Evolutionary conservation across 192 early-diverging fungal genomes (phyloP).

Genomic region (Mortierella hygrophila): DNA sequence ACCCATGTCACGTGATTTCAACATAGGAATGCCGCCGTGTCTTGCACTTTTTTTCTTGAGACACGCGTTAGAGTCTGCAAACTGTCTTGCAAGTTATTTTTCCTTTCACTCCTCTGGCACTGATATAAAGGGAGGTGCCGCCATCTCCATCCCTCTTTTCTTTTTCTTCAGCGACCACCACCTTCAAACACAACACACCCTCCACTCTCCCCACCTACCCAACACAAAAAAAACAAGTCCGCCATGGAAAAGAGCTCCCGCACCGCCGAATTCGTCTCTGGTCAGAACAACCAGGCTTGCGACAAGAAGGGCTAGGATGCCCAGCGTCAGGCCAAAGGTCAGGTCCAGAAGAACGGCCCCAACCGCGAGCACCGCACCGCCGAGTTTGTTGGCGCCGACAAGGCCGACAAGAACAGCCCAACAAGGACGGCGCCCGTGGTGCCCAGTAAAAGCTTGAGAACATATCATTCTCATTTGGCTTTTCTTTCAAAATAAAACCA

Average conservation of each 20-base stretch:
- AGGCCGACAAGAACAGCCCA: conserved; percentile 1
- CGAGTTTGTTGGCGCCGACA: conserved; percentile 13
- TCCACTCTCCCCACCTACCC: neutral
- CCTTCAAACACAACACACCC: neutral
- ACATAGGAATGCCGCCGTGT: too few relatives aligned
- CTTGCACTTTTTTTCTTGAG: too few relatives aligned
- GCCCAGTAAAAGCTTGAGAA: neutral
- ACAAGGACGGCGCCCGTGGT: neutral
- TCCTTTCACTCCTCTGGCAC: neutral
- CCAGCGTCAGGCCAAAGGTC: conserved; percentile 1
- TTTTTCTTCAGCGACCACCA: neutral
- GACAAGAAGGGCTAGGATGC: neutral
- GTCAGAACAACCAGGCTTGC: neutral
- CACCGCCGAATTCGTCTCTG: conserved; percentile 16
- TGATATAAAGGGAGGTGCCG: neutral
- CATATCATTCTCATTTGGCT: neutral
- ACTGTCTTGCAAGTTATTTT: neutral
- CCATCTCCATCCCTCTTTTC: neutral
- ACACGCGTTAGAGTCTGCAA: too few relatives aligned
- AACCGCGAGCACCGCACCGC: neutral
- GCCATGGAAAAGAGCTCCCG: neutral
- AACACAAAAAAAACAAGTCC: neutral
- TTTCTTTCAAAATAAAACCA: neutral
- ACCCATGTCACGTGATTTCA: neutral
- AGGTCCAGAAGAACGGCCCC: neutral